phyloP scores from a whole-genome alignment of 495 filamentous ascomycete genomes.

The Cairneyella variabilis region DNA sequence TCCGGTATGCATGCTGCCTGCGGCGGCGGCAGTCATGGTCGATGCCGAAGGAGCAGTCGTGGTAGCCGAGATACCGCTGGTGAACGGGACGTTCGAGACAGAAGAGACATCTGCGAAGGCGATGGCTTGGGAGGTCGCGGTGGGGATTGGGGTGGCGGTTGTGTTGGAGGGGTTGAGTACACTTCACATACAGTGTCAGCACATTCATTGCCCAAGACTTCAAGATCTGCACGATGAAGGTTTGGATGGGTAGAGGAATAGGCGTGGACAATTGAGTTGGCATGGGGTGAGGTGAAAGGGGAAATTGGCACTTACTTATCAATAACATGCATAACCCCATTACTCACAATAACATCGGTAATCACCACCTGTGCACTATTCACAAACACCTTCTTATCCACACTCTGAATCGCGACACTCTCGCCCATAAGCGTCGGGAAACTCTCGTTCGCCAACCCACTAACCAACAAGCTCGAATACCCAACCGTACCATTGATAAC shows the following conservation, averaged over 20 bases:
- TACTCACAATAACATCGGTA: constrained; percentile 18
- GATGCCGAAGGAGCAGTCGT: constrained; percentile 33
- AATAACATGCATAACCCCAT: constrained; percentile 23
- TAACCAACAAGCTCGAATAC: constrained; percentile 43
- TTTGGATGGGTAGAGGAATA: not conserved
- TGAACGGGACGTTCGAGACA: constrained; percentile 42
- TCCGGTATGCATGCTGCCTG: constrained; percentile 26
- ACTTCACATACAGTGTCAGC: constrained; percentile 29
- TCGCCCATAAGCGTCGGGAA: constrained; percentile 40
- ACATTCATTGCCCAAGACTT: not conserved
- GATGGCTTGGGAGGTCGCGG: constrained; percentile 40
- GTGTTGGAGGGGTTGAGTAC: constrained; percentile 60
- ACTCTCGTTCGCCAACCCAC: constrained; percentile 31
- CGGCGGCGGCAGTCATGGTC: constrained; percentile 27
- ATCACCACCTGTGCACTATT: constrained; percentile 16
- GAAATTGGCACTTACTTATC: constrained; percentile 10
- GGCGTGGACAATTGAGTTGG: not conserved
- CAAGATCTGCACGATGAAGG: not conserved
- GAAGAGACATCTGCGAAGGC: constrained; percentile 47
- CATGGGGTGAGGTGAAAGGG: constrained; percentile 5
- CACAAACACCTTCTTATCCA: constrained; percentile 15
- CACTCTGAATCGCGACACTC: not conserved
- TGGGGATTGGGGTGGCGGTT: constrained; percentile 40
- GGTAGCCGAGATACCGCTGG: constrained; percentile 33
- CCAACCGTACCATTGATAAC: constrained; percentile 51